Conservation (phyloP, 768 basidiomycete genomes). For the Mycena haematopus region DNA sequence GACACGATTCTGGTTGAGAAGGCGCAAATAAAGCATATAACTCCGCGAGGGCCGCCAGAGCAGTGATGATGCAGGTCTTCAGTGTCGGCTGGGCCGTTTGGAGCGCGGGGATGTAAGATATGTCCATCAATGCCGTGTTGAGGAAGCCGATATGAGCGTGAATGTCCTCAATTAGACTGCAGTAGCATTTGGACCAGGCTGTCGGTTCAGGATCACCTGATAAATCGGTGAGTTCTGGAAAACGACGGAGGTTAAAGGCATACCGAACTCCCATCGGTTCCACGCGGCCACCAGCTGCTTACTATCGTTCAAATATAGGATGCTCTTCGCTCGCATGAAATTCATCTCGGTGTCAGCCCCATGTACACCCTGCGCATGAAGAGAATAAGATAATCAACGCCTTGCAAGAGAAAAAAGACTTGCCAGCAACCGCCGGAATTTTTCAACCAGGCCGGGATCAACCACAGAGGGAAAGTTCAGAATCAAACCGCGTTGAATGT, state of each 20-base stretch:
- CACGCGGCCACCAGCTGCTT: slow-evolving; percentile 15
- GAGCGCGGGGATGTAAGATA: slow-evolving; percentile 18
- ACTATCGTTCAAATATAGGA: slow-evolving; percentile 20
- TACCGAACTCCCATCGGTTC: slow-evolving; percentile 18
- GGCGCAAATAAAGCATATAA: slow-evolving; percentile 20
- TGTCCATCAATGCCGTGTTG: slow-evolving; percentile 13
- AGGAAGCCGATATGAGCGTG: slow-evolving; percentile 22
- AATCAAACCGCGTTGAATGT: not conserved
- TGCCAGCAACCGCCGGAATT: slow-evolving; percentile 18
- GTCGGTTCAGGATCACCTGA: slow-evolving; percentile 10
- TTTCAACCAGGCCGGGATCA: slow-evolving; percentile 5
- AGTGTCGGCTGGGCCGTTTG: slow-evolving; percentile 8
- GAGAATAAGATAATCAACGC: not conserved
- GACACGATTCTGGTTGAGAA: slow-evolving; percentile 5
- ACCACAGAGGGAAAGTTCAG: slow-evolving; percentile 3
- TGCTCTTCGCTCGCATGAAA: slow-evolving; percentile 20
- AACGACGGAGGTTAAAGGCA: not conserved
- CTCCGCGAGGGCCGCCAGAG: slow-evolving; percentile 13
- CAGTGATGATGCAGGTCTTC: not conserved
- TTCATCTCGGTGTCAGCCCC: slow-evolving; percentile 18
- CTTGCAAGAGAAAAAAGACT: not conserved
- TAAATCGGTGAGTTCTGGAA: not conserved
- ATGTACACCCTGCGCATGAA: slow-evolving; percentile 3
- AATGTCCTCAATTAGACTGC: slow-evolving; percentile 14
- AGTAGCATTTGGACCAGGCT: slow-evolving; percentile 22